Evolutionary conservation across 1,284 basidiomycete species (phyloP), one percentile per base, ranked within the genome.

Genomic region (Termitomyces sp.): DNA sequence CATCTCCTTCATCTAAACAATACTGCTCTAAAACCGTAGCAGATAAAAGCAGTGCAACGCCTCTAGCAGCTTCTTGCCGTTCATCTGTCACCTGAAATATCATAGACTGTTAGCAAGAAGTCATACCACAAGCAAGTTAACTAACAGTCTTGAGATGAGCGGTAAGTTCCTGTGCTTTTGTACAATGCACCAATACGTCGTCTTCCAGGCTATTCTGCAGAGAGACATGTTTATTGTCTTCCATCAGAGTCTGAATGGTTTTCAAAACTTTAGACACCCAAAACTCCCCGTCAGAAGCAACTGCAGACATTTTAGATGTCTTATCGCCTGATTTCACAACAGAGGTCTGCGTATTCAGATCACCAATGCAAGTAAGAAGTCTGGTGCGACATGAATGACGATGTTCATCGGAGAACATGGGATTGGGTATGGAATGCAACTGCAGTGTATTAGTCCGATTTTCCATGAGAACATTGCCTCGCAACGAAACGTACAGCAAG

Each of bases 211-310:
- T 80, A 12, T 72, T 68, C 1, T 88, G 68, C 1, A 77, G 61
- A n/a, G 77, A 70, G 45, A 87, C 81, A 64, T 92, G 86, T 68
- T 91, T 92, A 33, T 66, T 65, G 67, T 95, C 90, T 53, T 77
- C 75, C 65, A 89, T 84, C 31, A 94, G 67, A 45, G 66, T 63
- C 24, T 76, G 71, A 55, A 97, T 76, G 6, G 81, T 82, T 4
- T 75, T 69, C 34, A 94, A 74, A 4, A 84, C 82, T 63, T 84
- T 84, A 5, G 83, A 77, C 3, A 92, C 73, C 95, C 94, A 98
- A 53, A 90, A 83, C 62, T 86, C 79, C 24, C 92, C 90, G 53
- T 88, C 80, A 5, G 82, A 77, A 42, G 88, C 81, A 21, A 83
- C 79, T 1, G 82, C 88, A 17, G 81, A 71, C 19, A 78, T 67